Base-by-base conservation (phyloP, 2,329 filamentous ascomycete species). In the Claviceps sp. region DNA sequence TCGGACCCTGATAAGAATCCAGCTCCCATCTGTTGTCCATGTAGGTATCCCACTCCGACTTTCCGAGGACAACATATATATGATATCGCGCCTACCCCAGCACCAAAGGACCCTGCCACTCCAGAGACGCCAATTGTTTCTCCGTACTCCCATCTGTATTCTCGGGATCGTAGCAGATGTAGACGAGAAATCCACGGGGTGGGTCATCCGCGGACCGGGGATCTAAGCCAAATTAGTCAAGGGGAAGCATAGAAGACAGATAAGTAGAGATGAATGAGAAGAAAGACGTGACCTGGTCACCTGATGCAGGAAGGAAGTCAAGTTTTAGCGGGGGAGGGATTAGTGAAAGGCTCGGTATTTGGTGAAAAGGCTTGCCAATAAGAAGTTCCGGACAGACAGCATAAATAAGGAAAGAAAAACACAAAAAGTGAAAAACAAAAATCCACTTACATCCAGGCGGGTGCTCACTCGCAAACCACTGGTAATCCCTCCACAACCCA, bases 141-240 rank as follows among this genome's bases (percentile, higher is more conserved):
- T 3, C 1, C 2, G 59, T 69, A 1, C 62, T 71, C 7, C 52
- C 58, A 0, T 50, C 22, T 0, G 52, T 55, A 45, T 69, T 65
- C 5, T 57, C 51, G 5, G 60, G 61, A 46, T 70, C 68, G 0
- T 60, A 34, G 30, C 62, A 65, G 9, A 71, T 59, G 24, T 63
- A 59, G 46, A 69, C 57, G 9, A 71, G 54, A 22, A 72, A 65
- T 4, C 63, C 66, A 4, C 60, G 56, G 0, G 66, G 65, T 1
- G 58, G 52, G 1, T 66, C 60, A 2, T 55, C 47, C 37, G 53
- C 57, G 1, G 57, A 60, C 0, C 41, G 48, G 1, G 65, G 60
- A 7, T 65, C 65, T 62, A 44, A 8, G 22, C 9, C 30, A 11
- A 11, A 34, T 34, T 11, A 34, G 9, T 34, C 8, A 34, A 34